Percentiles rank a stretch among this genome's conserved stretches.
These are phyloP conservation scores for Epichloe sibirici DNA, from an alignment of 2,329 filamentous ascomycete genomes.

Conservation along the genomic window DNA sequence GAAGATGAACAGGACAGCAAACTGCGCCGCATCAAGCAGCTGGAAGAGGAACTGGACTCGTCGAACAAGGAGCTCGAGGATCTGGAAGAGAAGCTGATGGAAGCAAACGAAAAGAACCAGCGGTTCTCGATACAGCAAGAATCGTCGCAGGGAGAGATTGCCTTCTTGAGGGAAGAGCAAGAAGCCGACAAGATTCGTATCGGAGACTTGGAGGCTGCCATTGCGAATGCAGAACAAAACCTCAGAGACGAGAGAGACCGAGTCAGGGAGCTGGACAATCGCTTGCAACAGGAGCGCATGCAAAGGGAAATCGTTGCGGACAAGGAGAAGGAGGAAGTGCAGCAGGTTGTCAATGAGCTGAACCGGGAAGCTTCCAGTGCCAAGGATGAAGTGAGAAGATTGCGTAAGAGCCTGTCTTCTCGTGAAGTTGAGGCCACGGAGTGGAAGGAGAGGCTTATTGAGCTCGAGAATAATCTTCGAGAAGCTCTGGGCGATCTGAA, in stretches of 20 bases:
- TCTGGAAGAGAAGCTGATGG: constrained; percentile 70
- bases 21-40: constrained; percentile 62
- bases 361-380: constrained; percentile 70
- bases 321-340: constrained; percentile 88
- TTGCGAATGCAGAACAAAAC: constrained; percentile 66
- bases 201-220: constrained; percentile 74
- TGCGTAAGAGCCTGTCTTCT: constrained; percentile 72
- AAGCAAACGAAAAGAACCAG: constrained; percentile 79
- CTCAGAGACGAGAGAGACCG: constrained; percentile 79
- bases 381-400: constrained; percentile 72
- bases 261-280: constrained; percentile 56
- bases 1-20: constrained; percentile 84
- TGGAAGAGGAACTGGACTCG: constrained; percentile 72
- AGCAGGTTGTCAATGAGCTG: constrained; percentile 85
- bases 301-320: constrained; percentile 79
- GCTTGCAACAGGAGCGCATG: constrained; percentile 67
- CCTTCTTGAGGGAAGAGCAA: constrained; percentile 91
- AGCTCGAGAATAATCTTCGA: constrained; percentile 79
- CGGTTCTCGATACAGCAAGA: constrained; percentile 84
- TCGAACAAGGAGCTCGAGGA: constrained; percentile 79
- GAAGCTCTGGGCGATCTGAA: constrained; percentile 80
- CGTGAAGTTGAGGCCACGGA: constrained; percentile 81
- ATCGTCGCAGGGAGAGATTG: constrained; percentile 83
- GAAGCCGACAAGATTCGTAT: constrained; percentile 97
- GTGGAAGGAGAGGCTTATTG: constrained; percentile 83